Evolutionary conservation across 176 grass and related monocot genomes (phyloP), one percentile per base, ranked within the genome.

Genomic region (Aegilops umbellulata): DNA sequence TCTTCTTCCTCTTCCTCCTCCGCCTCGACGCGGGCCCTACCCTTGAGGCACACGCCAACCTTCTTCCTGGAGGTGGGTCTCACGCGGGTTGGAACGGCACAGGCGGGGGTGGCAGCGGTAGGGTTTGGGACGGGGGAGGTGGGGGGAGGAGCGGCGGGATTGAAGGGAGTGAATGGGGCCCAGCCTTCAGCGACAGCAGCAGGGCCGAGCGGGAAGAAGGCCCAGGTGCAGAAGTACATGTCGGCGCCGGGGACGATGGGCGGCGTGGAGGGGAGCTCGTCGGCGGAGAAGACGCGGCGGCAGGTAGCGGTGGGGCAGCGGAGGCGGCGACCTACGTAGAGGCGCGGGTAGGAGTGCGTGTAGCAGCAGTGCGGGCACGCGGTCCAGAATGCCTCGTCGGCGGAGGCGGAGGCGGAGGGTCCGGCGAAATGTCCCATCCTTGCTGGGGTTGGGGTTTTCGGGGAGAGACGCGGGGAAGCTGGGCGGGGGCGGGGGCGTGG

Each of bases 171-270:
- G 89, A 87, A 84, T 15, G 89, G 84, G 11, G 23, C 22, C 89
- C 89, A 87, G 35, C 74, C 35, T 3, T 80, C 68, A 49, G 75
- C 20, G 44, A 22, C 23, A 25, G 15, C 13, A 34, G 89, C 26
- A 2, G 89, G 89, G 1, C 89, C 75, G 44, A 90, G 67, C 4
- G 85, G 85, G 76, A 87, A 90, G 75, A 90, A 90, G 2, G 84
- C 76, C 85, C 89, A 90, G 85, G 80, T 49, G 89, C 89, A 90
- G 85, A 74, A 90, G 68, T 90, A 90, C 89, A 90, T 90, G 24
- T 90, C 80, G 68, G 75, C 0, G 58, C 89, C 74, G 8, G 89
- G 89, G 44, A 87, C 84, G 80, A 86, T 1, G 47, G 89, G 80
- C 25, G 85, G 89, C 24, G 80, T 15, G 75, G 74, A 41, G 26